Conservation (phyloP, 2,329 filamentous ascomycete genomes). For the Neonectria magnoliae region DNA sequence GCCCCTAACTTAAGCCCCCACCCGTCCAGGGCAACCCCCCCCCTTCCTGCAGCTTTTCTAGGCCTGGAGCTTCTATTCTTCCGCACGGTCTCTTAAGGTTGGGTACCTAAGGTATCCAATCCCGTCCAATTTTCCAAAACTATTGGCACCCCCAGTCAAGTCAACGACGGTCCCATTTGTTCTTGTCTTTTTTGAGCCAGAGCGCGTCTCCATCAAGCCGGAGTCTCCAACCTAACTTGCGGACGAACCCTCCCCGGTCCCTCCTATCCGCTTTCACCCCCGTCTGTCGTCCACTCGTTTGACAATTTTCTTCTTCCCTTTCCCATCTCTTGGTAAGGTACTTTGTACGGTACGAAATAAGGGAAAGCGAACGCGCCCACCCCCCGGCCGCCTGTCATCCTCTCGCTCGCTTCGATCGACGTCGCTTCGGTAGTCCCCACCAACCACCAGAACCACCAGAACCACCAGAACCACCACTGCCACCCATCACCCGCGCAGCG, state of each 20-base stretch:
- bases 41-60: conserved; percentile 1
- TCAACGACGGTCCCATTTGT: background rate
- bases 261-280: background rate
- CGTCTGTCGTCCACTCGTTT: background rate
- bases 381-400: conserved; percentile 22
- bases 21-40: too few relatives aligned
- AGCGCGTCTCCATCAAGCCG: conserved; percentile 1
- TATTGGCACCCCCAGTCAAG: conserved; percentile 4
- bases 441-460: conserved; percentile 32
- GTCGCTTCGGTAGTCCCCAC: conserved; percentile 27
- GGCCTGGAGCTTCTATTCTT: conserved; percentile 38
- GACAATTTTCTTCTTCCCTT: background rate
- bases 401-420: conserved; percentile 29
- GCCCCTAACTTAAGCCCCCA: background rate
- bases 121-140: background rate
- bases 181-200: background rate
- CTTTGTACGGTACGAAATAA: conserved; percentile 11
- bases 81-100: conserved; percentile 23
- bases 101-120: background rate
- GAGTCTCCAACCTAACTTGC: background rate
- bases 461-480: conserved; percentile 39
- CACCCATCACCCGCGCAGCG: conserved; percentile 34
- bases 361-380: conserved; percentile 2
- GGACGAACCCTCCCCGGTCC: background rate
- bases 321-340: background rate